Evolutionary conservation across 352 stramenopile genomes (phyloP).

Genomic region (Aphanomyces astaci): DNA sequence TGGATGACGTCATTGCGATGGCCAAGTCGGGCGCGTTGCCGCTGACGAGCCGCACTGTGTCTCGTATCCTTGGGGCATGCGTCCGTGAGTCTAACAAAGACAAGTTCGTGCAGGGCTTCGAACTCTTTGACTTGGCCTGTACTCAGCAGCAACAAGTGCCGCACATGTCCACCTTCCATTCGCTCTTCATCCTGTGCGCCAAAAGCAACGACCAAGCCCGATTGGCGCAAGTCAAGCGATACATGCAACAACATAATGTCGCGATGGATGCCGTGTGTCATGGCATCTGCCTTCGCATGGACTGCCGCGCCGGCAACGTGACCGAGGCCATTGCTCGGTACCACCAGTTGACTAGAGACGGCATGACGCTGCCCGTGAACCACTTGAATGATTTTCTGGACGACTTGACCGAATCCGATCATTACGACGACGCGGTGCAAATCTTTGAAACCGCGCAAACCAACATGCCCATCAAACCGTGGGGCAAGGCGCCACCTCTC

Average conservation of each 20-base stretch:
- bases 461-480: neutral
- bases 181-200: conserved; percentile 47
- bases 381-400: conserved; percentile 78
- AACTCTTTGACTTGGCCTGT: conserved; percentile 48
- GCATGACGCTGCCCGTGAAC: conserved; percentile 41
- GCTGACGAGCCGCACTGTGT: conserved; percentile 13
- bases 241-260: conserved; percentile 47
- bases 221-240: conserved; percentile 39
- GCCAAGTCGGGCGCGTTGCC: neutral
- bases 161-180: conserved; percentile 52
- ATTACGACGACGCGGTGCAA: conserved; percentile 44
- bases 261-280: conserved; percentile 67
- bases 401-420: conserved; percentile 42
- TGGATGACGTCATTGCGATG: neutral
- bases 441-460: conserved; percentile 33
- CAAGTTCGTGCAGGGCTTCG: conserved; percentile 30
- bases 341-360: conserved; percentile 44
- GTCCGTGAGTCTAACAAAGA: neutral
- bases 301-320: conserved; percentile 44
- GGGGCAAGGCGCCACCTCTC: conserved; percentile 34
- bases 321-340: conserved; percentile 49
- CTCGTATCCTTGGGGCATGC: conserved; percentile 16
- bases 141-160: conserved; percentile 41
- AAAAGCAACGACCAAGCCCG: conserved; percentile 38
- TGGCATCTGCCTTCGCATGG: conserved; percentile 62